These are phyloP conservation scores for Leptosphaerulina australis DNA, from an alignment of 2,329 filamentous ascomycete genomes.

Conservation along the genomic window DNA sequence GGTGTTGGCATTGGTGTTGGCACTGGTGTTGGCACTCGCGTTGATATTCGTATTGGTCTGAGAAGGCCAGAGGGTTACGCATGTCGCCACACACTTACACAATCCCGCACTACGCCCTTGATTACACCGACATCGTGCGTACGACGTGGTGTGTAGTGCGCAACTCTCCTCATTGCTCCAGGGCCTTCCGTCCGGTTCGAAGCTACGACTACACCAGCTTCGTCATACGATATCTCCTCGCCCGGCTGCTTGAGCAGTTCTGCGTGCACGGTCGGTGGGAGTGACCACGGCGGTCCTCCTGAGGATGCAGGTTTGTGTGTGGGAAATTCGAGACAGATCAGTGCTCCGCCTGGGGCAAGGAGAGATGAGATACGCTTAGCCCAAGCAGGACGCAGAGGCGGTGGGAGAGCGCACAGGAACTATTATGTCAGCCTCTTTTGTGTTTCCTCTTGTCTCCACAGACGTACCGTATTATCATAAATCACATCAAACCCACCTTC, in stretches of 20 bases:
- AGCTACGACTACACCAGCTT: conserved; percentile 57
- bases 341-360: conserved; percentile 57
- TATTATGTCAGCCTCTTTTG: conserved; percentile 35
- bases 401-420: conserved; percentile 67
- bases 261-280: conserved; percentile 72
- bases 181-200: conserved; percentile 53
- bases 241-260: conserved; percentile 74
- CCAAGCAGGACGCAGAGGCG: conserved; percentile 62
- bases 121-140: conserved; percentile 59
- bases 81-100: conserved; percentile 57
- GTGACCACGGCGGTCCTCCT: conserved; percentile 74
- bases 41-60: not conserved
- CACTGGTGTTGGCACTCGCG: not conserved
- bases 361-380: conserved; percentile 61
- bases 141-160: conserved; percentile 61
- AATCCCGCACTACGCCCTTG: conserved; percentile 57
- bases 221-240: conserved; percentile 67
- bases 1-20: not conserved
- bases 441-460: too few species aligned
- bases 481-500: conserved; percentile 66
- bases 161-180: conserved; percentile 52
- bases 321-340: conserved; percentile 78
- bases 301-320: conserved; percentile 69
- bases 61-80: not conserved
- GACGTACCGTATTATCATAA: conserved; percentile 66